Percentiles rank a stretch among this genome's conserved stretches.
These are phyloP conservation scores for Pichia nanzhaoensis DNA, from an alignment of 805 yeast genomes.

Conservation along the genomic window DNA sequence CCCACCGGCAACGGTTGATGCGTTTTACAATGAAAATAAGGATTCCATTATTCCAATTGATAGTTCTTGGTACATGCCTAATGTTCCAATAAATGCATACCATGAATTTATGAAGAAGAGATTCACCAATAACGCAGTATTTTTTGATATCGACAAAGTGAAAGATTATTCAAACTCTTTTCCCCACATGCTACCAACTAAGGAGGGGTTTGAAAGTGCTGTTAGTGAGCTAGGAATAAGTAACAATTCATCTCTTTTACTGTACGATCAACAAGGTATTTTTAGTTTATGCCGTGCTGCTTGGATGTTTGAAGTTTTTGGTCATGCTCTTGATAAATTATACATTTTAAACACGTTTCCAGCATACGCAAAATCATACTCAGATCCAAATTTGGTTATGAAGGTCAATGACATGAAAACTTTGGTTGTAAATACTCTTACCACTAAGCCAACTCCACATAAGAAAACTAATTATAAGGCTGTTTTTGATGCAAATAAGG, in stretches of 20 bases:
- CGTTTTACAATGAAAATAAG: constrained; percentile 12
- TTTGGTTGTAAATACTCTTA: constrained; percentile 17
- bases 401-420: constrained; percentile 19
- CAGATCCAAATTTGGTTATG: constrained; percentile 22
- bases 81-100: constrained; percentile 50
- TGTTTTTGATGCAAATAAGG: constrained; percentile 39
- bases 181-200: constrained; percentile 88
- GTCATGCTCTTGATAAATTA: constrained; percentile 53
- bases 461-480: constrained; percentile 30
- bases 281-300: constrained; percentile 89
- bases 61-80: constrained; percentile 91
- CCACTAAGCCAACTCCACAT: constrained; percentile 20
- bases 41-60: constrained; percentile 53
- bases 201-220: constrained; percentile 45
- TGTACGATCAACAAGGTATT: constrained; percentile 80
- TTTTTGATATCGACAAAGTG: constrained; percentile 70
- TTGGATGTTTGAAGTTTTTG: constrained; percentile 80
- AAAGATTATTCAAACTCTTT: constrained; percentile 53
- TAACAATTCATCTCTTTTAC: constrained; percentile 54
- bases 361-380: constrained; percentile 21
- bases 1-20: constrained; percentile 21
- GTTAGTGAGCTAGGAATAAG: constrained; percentile 51
- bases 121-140: constrained; percentile 53
- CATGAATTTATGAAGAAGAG: constrained; percentile 55
- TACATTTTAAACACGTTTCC: constrained; percentile 65